phyloP scores from a whole-genome alignment of 106 monocot species.

The Amphibolis antarctica region DNA sequence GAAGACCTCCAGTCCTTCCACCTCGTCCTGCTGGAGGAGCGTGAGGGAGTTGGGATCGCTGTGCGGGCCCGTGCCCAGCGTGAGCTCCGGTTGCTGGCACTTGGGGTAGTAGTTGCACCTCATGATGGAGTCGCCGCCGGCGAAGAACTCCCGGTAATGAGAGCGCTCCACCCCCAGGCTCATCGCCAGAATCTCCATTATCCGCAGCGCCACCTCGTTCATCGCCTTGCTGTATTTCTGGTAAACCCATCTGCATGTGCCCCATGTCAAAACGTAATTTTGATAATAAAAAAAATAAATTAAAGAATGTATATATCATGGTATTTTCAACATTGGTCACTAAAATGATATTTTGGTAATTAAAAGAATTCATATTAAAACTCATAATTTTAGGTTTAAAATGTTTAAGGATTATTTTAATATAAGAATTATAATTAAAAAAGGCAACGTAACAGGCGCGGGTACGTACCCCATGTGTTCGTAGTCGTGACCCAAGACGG shows the following conservation, averaged over 20 bases:
- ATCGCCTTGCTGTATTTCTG: slow-evolving; percentile 62
- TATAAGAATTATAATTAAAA: background rate
- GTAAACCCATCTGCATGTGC: slow-evolving; percentile 54
- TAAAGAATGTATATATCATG: too few species aligned
- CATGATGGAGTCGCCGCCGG: slow-evolving; percentile 15
- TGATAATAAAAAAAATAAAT: too few species aligned
- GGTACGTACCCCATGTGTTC: slow-evolving; percentile 38
- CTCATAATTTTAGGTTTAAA: background rate
- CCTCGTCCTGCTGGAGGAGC: slow-evolving; percentile 23
- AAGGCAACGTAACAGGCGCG: background rate
- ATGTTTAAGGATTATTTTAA: background rate
- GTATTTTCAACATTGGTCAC: too few species aligned
- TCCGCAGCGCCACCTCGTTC: slow-evolving; percentile 34
- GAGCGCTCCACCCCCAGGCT: slow-evolving; percentile 53
- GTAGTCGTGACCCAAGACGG: slow-evolving; percentile 32
- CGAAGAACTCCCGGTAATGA: slow-evolving; percentile 58
- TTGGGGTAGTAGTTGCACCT: slow-evolving; percentile 23
- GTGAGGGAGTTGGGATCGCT: slow-evolving; percentile 20
- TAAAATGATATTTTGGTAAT: too few species aligned
- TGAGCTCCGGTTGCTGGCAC: slow-evolving; percentile 17
- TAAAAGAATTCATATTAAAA: too few species aligned
- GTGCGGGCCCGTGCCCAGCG: slow-evolving; percentile 26
- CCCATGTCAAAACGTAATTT: too few species aligned
- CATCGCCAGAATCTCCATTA: slow-evolving; percentile 66
- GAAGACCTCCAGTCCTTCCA: slow-evolving; percentile 26